Conservation (phyloP, 106 monocot genomes). For the Phalaenopsis aphrodite region DNA sequence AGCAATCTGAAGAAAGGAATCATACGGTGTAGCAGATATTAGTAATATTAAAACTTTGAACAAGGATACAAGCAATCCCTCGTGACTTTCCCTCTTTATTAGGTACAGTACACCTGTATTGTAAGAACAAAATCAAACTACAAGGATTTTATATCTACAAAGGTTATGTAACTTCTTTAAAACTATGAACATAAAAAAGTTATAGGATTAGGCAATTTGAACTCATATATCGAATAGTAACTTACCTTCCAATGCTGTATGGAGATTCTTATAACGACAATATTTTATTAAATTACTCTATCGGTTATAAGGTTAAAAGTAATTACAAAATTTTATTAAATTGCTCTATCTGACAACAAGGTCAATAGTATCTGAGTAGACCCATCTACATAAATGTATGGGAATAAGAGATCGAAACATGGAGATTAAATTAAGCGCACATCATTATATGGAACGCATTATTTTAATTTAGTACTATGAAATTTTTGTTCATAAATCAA, state of each 20-base stretch:
- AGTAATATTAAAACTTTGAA: constrained; percentile 58
- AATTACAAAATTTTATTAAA: background rate
- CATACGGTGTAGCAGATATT: constrained; percentile 74
- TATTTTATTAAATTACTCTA: background rate
- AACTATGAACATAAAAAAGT: background rate
- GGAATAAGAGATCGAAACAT: background rate
- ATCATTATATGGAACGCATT: background rate
- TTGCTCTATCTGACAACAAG: background rate
- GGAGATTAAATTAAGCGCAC: background rate
- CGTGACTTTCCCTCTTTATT: constrained; percentile 47
- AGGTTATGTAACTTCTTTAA: background rate
- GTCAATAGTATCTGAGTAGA: background rate
- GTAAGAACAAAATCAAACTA: background rate
- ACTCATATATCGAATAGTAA: background rate
- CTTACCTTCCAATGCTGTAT: background rate
- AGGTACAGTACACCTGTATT: constrained; percentile 51
- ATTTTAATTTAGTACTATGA: background rate
- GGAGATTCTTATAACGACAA: background rate
- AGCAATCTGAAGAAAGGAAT: background rate
- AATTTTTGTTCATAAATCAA: background rate
- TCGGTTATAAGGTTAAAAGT: background rate
- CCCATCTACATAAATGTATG: background rate
- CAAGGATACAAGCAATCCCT: constrained; percentile 31
- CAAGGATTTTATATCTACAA: background rate
- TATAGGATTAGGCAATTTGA: background rate